These are phyloP conservation scores for Pholiota molesta DNA, from an alignment of 768 basidiomycete genomes.

Conservation along the genomic window DNA sequence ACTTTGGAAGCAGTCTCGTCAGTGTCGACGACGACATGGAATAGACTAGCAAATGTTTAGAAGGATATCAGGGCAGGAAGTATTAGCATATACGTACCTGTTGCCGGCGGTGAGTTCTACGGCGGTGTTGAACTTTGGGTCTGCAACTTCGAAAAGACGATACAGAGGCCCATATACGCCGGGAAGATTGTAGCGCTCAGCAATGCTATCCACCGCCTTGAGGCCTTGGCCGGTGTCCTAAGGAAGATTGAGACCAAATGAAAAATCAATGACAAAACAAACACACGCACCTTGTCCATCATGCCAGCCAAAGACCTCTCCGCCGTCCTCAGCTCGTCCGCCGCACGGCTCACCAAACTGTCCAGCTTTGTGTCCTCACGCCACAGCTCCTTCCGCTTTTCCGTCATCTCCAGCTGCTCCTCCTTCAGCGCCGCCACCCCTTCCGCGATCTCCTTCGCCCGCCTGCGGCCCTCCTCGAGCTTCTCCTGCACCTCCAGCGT, in stretches of 20 bases:
- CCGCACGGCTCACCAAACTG: constrained; percentile 73
- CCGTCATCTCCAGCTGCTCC: constrained; percentile 66
- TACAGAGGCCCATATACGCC: constrained; percentile 96
- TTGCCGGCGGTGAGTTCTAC: constrained; percentile 96
- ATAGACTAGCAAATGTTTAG: constrained; percentile 59
- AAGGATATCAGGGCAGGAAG: neutral
- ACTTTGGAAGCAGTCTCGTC: constrained; percentile 91
- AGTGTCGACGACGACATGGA: constrained; percentile 97
- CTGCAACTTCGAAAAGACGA: constrained; percentile 88
- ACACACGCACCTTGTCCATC: constrained; percentile 86
- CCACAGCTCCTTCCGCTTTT: constrained; percentile 92
- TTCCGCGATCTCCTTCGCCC: constrained; percentile 60
- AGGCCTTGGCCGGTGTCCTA: constrained; percentile 93
- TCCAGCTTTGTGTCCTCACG: constrained; percentile 91
- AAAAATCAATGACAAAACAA: neutral
- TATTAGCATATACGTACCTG: constrained; percentile 53
- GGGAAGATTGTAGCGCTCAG: constrained; percentile 68
- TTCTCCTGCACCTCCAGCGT: constrained; percentile 58
- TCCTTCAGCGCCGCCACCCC: constrained; percentile 65
- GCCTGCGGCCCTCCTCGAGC: constrained; percentile 65
- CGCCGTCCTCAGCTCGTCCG: constrained; percentile 78
- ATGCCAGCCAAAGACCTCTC: constrained; percentile 82
- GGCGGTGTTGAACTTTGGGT: constrained; percentile 87
- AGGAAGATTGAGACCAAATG: neutral
- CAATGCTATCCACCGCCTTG: constrained; percentile 83